These are phyloP conservation scores for Fusarium miscanthi DNA, from an alignment of 2,329 filamentous ascomycete species.

Conservation along the genomic window DNA sequence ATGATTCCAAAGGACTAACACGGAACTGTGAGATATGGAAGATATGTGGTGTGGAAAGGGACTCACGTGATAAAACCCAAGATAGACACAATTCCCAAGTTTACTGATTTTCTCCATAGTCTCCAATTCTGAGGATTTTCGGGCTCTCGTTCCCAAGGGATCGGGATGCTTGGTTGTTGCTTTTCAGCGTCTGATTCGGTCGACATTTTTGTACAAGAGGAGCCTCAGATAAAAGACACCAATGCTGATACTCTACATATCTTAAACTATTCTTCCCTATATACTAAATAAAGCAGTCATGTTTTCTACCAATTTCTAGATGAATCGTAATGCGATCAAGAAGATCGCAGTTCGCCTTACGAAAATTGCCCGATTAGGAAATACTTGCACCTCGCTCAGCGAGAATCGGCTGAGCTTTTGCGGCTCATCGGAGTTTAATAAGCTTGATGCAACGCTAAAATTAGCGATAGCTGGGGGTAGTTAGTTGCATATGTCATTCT, in stretches of 20 bases:
- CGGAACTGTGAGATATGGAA: background rate
- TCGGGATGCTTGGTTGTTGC: background rate
- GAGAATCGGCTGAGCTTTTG: background rate
- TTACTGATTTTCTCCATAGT: background rate
- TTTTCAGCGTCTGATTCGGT: background rate
- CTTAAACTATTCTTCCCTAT: fast-evolving
- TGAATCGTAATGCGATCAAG: background rate
- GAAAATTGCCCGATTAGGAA: slow-evolving; percentile 2
- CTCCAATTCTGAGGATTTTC: slow-evolving; percentile 19
- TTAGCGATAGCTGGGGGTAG: fast-evolving
- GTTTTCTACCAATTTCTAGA: background rate
- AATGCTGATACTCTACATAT: fast-evolving
- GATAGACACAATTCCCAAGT: slow-evolving; percentile 1
- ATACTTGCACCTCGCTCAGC: background rate
- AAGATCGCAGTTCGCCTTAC: background rate
- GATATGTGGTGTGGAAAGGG: fast-evolving
- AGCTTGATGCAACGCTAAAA: background rate
- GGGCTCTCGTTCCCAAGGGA: background rate
- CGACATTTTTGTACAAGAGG: background rate
- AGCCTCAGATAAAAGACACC: too few relatives aligned
- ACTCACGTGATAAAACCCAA: slow-evolving; percentile 15
- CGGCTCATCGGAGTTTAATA: background rate
- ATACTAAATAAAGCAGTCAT: fast-evolving
- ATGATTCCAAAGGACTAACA: background rate
- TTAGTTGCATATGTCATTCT: background rate